Evolutionary conservation across 495 filamentous ascomycete genomes (phyloP), one percentile per base, ranked within the genome.

Genomic region (Hypoxylon fuscum): DNA sequence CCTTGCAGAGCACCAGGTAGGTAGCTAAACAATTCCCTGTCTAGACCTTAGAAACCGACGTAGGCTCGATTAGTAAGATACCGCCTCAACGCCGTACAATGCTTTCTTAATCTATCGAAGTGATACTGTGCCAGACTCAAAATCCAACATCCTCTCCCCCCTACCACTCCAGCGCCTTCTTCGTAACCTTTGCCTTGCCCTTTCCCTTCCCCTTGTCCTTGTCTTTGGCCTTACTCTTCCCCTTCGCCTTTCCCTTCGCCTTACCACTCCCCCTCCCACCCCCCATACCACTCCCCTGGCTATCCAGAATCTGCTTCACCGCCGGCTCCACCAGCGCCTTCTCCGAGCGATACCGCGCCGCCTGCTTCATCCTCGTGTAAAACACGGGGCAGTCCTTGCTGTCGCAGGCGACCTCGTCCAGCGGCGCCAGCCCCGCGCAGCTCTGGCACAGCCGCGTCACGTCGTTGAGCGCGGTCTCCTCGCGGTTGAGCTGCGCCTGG

Each of bases 321-420:
- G 87, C 79, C 22, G 85, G 85, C 66, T 79, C 83, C 25, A 84
- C 72, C 23, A 83, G 75, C 20, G 72, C 71, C 74, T 69, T 87
- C 62, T 87, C 82, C 58, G 79, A 85, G 52, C 77, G 79, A 61
- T 90, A 79, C 72, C 81, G 75, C 9, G 87, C 81, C 53, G 73
- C 71, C 74, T 93, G 88, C 74, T 88, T 89, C 9, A 89, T 85
- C 47, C 96, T 77, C 1, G 89, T 89, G 71, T 97, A 98, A 66
- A 95, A 97, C 2, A 97, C 90, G 0, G 93, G 90, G 71, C 95
- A 98, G 74, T 97, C 95, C 72, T 87, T 83, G 62, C 90, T 96
- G 68, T 96, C 91, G 72, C 95, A 98, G 31, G 72, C 83, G 31
- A 97, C 87, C 25, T 90, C 85, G 40, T 96, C 92, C 3, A 84